Percentiles rank a stretch among this genome's conserved stretches.
Conservation (phyloP, 352 stramenopile genomes). For the Globisporangium orthogonon region DNA sequence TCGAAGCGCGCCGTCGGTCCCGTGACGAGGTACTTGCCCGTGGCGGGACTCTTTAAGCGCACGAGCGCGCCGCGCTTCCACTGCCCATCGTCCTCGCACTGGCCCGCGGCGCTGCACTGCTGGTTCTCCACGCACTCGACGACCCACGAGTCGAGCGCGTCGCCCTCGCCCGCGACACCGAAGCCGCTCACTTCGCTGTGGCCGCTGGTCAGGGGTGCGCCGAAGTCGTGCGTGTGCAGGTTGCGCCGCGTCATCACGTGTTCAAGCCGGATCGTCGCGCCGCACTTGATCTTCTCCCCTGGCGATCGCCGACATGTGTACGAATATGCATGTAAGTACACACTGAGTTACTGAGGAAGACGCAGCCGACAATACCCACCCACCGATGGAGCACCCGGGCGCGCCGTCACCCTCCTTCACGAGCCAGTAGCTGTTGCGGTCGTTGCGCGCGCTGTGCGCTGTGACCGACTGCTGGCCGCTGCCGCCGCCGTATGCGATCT, state of each 20-base stretch:
- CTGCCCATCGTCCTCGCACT: conserved; percentile 64
- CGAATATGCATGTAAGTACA: neutral
- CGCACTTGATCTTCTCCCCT: conserved; percentile 58
- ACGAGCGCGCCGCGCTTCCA: conserved; percentile 79
- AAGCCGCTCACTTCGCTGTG: conserved; percentile 76
- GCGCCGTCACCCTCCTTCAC: conserved; percentile 69
- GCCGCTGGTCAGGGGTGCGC: conserved; percentile 50
- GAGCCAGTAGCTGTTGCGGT: conserved; percentile 85
- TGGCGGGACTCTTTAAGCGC: conserved; percentile 48
- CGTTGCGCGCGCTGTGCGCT: conserved; percentile 55
- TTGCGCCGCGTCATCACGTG: conserved; percentile 73
- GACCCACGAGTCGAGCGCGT: conserved; percentile 63
- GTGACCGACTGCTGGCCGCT: conserved; percentile 81
- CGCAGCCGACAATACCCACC: neutral
- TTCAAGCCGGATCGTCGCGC: conserved; percentile 61
- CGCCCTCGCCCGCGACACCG: conserved; percentile 72
- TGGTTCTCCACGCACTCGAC: conserved; percentile 68
- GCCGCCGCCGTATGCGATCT: conserved; percentile 71
- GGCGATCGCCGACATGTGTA: neutral
- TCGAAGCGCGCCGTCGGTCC: conserved; percentile 51
- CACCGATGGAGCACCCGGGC: conserved; percentile 31
- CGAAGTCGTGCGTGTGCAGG: conserved; percentile 70
- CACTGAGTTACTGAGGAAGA: neutral
- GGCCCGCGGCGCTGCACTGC: conserved; percentile 59
- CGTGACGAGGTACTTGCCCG: conserved; percentile 46